A percentile compares a stretch with the other conserved stretches of the same genome.
Conservation (phyloP, 768 basidiomycete species). For the Fomitopsis pulvina region DNA sequence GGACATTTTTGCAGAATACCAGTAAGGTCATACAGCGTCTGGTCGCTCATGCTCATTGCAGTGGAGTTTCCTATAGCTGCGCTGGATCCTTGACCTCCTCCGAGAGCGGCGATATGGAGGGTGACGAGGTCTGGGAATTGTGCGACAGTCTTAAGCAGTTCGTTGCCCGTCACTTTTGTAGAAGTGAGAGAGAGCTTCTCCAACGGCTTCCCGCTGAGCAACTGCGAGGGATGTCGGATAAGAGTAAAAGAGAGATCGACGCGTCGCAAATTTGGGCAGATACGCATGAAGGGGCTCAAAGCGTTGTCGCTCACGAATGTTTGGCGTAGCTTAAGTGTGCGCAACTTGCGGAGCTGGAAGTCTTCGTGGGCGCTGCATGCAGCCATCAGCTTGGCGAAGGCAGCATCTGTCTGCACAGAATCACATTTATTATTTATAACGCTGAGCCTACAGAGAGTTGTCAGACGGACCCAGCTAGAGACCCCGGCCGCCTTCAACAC, state of each 20-base stretch:
- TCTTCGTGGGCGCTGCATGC: constrained; percentile 13
- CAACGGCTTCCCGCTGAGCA: constrained; percentile 21
- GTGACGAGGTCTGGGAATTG: constrained; percentile 37
- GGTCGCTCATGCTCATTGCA: constrained; percentile 52
- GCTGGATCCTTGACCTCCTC: constrained; percentile 37
- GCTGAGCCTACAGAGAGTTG: background rate
- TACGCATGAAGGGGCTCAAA: constrained; percentile 32
- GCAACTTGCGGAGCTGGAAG: constrained; percentile 34
- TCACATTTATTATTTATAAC: background rate
- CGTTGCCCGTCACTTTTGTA: constrained; percentile 34
- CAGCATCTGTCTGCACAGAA: constrained; percentile 45
- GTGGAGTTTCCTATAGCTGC: constrained; percentile 38
- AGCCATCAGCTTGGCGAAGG: constrained; percentile 39
- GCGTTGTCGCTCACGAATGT: constrained; percentile 44
- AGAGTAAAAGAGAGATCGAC: constrained; percentile 64
- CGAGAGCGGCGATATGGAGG: constrained; percentile 54
- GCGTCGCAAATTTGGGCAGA: constrained; percentile 44
- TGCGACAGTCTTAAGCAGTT: constrained; percentile 35
- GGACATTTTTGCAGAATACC: constrained; percentile 28
- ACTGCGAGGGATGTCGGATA: constrained; percentile 32
- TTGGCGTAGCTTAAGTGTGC: constrained; percentile 53
- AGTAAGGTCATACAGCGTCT: constrained; percentile 37
- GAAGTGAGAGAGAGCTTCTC: constrained; percentile 65
- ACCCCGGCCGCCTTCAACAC: constrained; percentile 60
- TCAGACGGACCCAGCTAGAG: constrained; percentile 45